These are phyloP conservation scores for Verticillium longisporum DNA, from an alignment of 2,329 filamentous ascomycete species.

Conservation along the genomic window DNA sequence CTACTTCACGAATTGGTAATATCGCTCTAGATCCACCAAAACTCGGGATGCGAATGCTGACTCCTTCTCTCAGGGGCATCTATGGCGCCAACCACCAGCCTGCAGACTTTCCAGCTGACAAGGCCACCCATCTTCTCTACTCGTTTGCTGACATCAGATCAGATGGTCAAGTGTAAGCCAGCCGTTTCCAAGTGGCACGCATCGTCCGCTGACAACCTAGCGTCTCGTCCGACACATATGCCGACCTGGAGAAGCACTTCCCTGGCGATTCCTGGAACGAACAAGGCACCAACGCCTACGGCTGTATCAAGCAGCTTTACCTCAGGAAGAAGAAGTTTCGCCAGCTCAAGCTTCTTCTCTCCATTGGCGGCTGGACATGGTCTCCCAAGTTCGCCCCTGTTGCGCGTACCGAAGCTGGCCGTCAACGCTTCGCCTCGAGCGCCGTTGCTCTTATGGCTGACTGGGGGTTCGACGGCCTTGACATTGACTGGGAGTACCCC, in stretches of 20 bases:
- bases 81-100: slow-evolving; percentile 49
- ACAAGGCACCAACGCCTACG: slow-evolving; percentile 60
- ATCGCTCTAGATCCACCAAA: neutral
- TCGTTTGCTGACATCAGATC: slow-evolving; percentile 39
- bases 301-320: slow-evolving; percentile 70
- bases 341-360: slow-evolving; percentile 71
- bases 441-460: slow-evolving; percentile 66
- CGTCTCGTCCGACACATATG: slow-evolving; percentile 52
- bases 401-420: slow-evolving; percentile 53
- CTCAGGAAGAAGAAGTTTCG: slow-evolving; percentile 70
- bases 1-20: slow-evolving; percentile 49
- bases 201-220: slow-evolving; percentile 17
- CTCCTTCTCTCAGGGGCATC: slow-evolving; percentile 25
- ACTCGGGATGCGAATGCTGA: neutral
- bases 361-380: slow-evolving; percentile 77
- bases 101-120: slow-evolving; percentile 57
- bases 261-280: slow-evolving; percentile 56
- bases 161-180: slow-evolving; percentile 39
- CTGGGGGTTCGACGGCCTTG: slow-evolving; percentile 51
- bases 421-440: slow-evolving; percentile 58
- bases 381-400: slow-evolving; percentile 61
- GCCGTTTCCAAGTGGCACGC: slow-evolving; percentile 4
- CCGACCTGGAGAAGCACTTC: slow-evolving; percentile 64
- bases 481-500: slow-evolving; percentile 53
- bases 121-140: slow-evolving; percentile 70